Evolutionary conservation across 345 rosid species (phyloP), one percentile per base, ranked within the genome.

Genomic region (Hevea brasiliensis): DNA sequence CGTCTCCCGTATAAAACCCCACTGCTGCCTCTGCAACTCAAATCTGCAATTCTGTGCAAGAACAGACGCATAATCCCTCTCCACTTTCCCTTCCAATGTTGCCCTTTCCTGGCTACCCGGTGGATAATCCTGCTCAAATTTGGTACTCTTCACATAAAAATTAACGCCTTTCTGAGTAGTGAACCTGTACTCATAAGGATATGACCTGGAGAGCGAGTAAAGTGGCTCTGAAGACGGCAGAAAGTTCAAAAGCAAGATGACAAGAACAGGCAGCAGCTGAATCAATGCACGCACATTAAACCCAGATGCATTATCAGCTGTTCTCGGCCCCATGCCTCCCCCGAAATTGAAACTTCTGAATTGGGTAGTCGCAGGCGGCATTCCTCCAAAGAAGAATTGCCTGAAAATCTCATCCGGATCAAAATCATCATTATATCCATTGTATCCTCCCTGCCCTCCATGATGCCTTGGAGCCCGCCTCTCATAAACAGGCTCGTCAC

Each of bases 331-430:
- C 83, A 70, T 74, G 8, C 92, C 92, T 20, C 87, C 76, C 62
- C 94, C 93, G 70, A 92, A 92, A 76, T 86, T 84, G 56, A 89
- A 95, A 53, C 81, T 79, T 10, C 90, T 78, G 67, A 89, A 95
- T 41, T 92, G 98, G 26, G 96, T 80, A 51, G 87, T 81, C 0
- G 89, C 94, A 1, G 92, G 91, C 72, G 84, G 85, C 92, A 87
- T 94, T 10, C 98, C 97, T 7, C 97, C 98, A 17, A 86, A 92
- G 79, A 95, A 95, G 77, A 95, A 95, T 84, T 86, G 87, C 86
- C 99, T 84, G 68, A 95, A 95, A 62, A 95, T 89, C 85, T 95
- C 99, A 14, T 95, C 96, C 0, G 99, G 89, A 74, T 95, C 98
- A 40, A 92, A 81, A 41, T 92, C 99, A 61, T 90, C 96, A 40